Evolutionary conservation across 148 eudicot genomes (phyloP), one percentile per base, ranked within the genome.

Genomic region (Polygonum aviculare): DNA sequence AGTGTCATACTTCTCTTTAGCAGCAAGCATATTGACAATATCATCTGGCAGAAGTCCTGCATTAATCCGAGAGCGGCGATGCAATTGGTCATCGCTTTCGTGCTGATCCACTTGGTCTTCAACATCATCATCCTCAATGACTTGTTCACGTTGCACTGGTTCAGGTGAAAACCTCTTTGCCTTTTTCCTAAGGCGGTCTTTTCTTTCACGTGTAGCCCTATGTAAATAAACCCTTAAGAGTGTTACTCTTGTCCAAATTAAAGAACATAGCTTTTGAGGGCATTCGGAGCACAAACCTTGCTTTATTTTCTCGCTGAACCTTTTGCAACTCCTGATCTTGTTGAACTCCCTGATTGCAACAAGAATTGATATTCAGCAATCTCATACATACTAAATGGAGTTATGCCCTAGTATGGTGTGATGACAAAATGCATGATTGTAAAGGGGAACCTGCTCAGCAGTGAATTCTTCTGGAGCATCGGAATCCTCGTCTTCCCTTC

Each of bases 391-490:
- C 1, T 3, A 38, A 44, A 18, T 18, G 44, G n/a, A 18, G 7
- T n/a, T 8, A 18, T 54, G 10, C 9, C 26, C 7, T 39, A 2
- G 45, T 16, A 18, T 15, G 48, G 21, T 10, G 3, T 15, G 47
- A 72, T 3, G 16, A 21, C 33, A 72, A 44, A 21, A 36, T 36
- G 44, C 21, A 36, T 36, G 40, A 16, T 36, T 15, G 21, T 14
- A 36, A 14, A 67, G 21, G 55, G 26, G 19, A 57, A 91, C 98
- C 92, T 93, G 90, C 62, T 87, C 82, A 51, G 83, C 26, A 4
- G 94, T 87, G 78, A 89, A 86, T 77, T 91, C 97, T 69, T 91
- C 98, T 3, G 98, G 98, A 78, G 90, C 97, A 50, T 88, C 98
- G 22, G 88, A 86, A 38, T 93, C 93, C 15, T 83, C 88, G 41